Base-by-base conservation (phyloP, 768 basidiomycete species). In the Trametes villosa region DNA sequence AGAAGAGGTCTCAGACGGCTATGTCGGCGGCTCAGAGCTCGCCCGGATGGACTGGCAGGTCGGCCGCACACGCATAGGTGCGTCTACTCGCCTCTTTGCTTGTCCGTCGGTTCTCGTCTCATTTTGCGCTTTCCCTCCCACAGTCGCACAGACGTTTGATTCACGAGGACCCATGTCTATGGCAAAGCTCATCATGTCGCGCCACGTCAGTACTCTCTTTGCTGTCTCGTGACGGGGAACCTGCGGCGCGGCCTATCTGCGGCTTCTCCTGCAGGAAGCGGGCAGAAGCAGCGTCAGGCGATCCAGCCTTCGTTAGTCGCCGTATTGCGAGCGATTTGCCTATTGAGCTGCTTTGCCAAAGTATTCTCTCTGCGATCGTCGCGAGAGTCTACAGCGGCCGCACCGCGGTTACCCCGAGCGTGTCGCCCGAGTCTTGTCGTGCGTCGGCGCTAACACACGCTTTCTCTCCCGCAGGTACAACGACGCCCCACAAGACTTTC, bases 111-210 rank as follows among this genome's bases (percentile, higher is more conserved):
- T 54, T 59, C 40, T 41, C 47, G 53, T 53, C 58, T 57, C 48
- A 52, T 34, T 5, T 15, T 49, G 34, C 26, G 9, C 20, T 47
- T 20, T 58, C 31, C 51, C 33, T 56, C 33, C 46, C 42, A 53
- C 59, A 68, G 64, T 65, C n/a, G 53, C 59, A 34, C 59, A 57
- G 26, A 57, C 65, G 9, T 66, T 66, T 36, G 62, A 63, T 41
- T 62, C 68, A 58, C 70, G 65, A 59, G 65, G 59, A 44, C 71
- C 71, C 61, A 61, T 70, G 57, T 72, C 71, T 26, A 72, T 72
- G 71, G 71, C 71, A 9, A 72, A 72, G 58, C 64, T 72, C 52
- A 70, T 72, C 61, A 72, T 72, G 71, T 67, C 68, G 41, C 65
- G 71, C 65, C 71, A 72, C 61, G 71, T 72, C 59, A 55, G 69